Evolutionary conservation across 2,329 filamentous ascomycete species (phyloP).

Genomic region (Aspergillus latus): DNA sequence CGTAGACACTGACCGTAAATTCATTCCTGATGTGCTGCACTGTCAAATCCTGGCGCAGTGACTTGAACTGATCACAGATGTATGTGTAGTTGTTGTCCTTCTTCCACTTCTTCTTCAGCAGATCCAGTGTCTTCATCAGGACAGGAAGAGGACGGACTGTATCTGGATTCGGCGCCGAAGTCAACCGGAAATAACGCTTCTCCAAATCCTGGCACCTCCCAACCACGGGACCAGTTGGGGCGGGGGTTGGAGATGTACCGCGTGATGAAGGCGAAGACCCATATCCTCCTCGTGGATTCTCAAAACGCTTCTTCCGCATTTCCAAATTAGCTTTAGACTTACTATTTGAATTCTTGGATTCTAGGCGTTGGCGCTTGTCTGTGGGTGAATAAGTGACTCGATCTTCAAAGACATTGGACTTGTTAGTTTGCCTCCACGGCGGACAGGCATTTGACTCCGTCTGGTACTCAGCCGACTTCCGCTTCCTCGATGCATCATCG

Average conservation of each 20-base stretch:
- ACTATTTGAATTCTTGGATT: slow-evolving; percentile 71
- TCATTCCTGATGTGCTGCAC: slow-evolving; percentile 96
- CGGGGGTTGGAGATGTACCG: slow-evolving; percentile 50
- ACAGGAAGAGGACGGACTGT: slow-evolving; percentile 81
- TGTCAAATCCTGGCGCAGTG: slow-evolving; percentile 93
- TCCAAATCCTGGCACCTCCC: slow-evolving; percentile 82
- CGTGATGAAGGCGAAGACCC: slow-evolving; percentile 42
- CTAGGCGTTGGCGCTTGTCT: slow-evolving; percentile 52
- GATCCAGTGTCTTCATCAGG: slow-evolving; percentile 78
- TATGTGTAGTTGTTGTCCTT: slow-evolving; percentile 92
- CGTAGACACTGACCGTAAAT: slow-evolving; percentile 94
- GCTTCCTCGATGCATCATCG: slow-evolving; percentile 62
- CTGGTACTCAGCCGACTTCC: slow-evolving; percentile 71
- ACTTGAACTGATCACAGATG: slow-evolving; percentile 99
- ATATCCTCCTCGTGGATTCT: slow-evolving; percentile 51
- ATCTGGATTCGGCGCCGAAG: slow-evolving; percentile 81
- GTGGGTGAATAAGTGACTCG: slow-evolving; percentile 67
- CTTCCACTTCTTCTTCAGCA: slow-evolving; percentile 93
- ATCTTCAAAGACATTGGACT: slow-evolving; percentile 64
- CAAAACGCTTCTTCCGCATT: slow-evolving; percentile 85
- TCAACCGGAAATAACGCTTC: slow-evolving; percentile 93
- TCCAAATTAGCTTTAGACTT: slow-evolving; percentile 87
- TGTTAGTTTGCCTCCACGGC: slow-evolving; percentile 75
- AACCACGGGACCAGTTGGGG: slow-evolving; percentile 67
- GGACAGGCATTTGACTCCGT: slow-evolving; percentile 53